Conservation (phyloP, 1,284 basidiomycete species). For the Tilletia indica region DNA sequence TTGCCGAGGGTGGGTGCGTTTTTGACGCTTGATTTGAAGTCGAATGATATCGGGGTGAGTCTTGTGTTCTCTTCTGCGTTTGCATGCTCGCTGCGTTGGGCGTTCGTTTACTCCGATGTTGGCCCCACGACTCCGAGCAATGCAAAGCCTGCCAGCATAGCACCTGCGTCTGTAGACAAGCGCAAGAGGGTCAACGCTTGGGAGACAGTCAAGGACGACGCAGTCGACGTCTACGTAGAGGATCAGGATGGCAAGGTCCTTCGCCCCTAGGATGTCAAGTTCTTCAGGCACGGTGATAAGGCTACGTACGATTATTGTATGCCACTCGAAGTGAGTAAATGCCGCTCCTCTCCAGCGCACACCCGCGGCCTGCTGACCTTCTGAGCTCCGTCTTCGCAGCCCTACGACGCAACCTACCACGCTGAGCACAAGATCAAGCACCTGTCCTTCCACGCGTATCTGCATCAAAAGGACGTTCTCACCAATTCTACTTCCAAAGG, state of each 20-base stretch:
- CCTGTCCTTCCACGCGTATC: conserved; percentile 89
- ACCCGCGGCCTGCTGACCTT: background rate
- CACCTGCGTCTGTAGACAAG: conserved; percentile 24
- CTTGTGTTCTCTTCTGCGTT: too few relatives aligned
- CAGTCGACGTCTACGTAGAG: too few relatives aligned
- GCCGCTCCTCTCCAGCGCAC: background rate
- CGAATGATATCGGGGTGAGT: too few relatives aligned
- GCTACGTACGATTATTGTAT: conserved; percentile 99
- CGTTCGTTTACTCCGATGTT: too few relatives aligned
- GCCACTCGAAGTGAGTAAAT: conserved; percentile 74
- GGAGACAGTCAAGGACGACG: conserved; percentile 62
- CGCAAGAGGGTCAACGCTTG: conserved; percentile 41
- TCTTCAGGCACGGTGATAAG: conserved; percentile 91
- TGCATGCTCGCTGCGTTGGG: too few relatives aligned
- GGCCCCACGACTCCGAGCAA: too few relatives aligned
- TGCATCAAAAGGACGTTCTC: conserved; percentile 69
- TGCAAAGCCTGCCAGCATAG: too few relatives aligned
- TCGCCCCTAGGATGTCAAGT: too few relatives aligned
- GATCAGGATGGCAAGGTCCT: too few relatives aligned
- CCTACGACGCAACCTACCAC: conserved; percentile 88
- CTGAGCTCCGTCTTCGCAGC: conserved; percentile 58
- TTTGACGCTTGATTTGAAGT: too few relatives aligned
- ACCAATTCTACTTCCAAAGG: conserved; percentile 59
- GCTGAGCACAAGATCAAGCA: conserved; percentile 90
- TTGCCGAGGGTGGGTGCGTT: too few relatives aligned